phyloP scores from a whole-genome alignment of 768 basidiomycete genomes.

The Lenzites betulinus region DNA sequence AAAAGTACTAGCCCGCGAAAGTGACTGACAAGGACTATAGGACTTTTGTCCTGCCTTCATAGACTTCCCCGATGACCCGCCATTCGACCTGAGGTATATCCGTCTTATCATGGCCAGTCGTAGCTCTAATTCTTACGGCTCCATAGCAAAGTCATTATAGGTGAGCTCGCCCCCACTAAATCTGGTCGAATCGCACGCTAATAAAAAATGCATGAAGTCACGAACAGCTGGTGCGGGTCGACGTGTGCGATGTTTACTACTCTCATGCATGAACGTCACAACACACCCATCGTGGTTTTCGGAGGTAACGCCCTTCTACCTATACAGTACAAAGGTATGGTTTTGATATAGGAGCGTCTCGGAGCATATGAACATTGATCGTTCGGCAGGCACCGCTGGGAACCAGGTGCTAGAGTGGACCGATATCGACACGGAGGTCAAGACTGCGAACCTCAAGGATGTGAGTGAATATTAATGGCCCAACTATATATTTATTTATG shows the following conservation, averaged over 20 bases:
- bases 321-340: conserved; percentile 49
- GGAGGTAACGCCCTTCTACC: conserved; percentile 55
- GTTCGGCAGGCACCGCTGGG: conserved; percentile 48
- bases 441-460: conserved; percentile 44
- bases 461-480: conserved; percentile 20
- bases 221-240: conserved; percentile 49
- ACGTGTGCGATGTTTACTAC: conserved; percentile 68
- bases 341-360: neutral
- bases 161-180: conserved; percentile 15
- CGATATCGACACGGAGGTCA: conserved; percentile 61
- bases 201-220: conserved; percentile 18
- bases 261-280: conserved; percentile 57
- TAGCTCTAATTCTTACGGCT: too few relatives aligned
- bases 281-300: conserved; percentile 55
- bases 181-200: too few relatives aligned
- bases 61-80: conserved; percentile 46
- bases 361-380: neutral
- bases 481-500: too few relatives aligned
- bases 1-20: conserved; percentile 25
- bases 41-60: conserved; percentile 37
- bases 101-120: neutral
- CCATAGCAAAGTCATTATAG: conserved; percentile 30
- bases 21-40: conserved; percentile 26
- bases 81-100: conserved; percentile 45
- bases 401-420: conserved; percentile 65